Evolutionary conservation across 306 rosid species (phyloP).

Genomic region (Quercus ilex): DNA sequence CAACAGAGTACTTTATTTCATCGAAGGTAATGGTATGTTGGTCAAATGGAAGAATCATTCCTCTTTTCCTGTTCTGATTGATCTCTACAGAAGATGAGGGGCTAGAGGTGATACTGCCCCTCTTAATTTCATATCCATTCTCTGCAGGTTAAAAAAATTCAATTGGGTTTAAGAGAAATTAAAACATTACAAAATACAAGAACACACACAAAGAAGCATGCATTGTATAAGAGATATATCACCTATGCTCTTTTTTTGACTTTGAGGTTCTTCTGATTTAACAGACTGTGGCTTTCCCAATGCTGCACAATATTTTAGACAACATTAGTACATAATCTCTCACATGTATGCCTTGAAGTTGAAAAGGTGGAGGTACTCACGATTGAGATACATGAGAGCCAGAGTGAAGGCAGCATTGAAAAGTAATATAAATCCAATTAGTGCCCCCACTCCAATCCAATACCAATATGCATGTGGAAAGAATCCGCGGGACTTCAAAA

Average conservation of each 20-base stretch:
- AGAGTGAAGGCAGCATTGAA: slow-evolving; percentile 28
- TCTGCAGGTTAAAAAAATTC: slow-evolving; percentile 19
- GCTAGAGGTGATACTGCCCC: background rate
- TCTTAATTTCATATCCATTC: slow-evolving; percentile 3
- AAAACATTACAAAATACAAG: background rate
- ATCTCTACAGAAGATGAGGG: background rate
- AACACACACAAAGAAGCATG: background rate
- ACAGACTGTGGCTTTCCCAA: slow-evolving; percentile 28
- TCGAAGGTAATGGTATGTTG: slow-evolving; percentile 50
- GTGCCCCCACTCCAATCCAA: slow-evolving; percentile 54
- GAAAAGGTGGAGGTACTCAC: slow-evolving; percentile 38
- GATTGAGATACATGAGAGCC: slow-evolving; percentile 40
- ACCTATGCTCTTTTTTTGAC: slow-evolving; percentile 13
- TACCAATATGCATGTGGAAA: slow-evolving; percentile 46
- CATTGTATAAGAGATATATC: slow-evolving; percentile 1
- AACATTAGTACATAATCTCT: background rate
- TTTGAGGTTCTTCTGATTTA: slow-evolving; percentile 27
- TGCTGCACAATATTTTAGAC: slow-evolving; percentile 21
- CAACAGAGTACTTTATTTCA: slow-evolving; percentile 49
- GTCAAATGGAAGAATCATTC: slow-evolving; percentile 69
- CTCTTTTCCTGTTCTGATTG: slow-evolving; percentile 22
- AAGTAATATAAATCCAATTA: slow-evolving; percentile 35
- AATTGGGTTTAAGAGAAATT: background rate
- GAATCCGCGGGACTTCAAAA: slow-evolving; percentile 45
- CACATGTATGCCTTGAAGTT: background rate